These are phyloP conservation scores for Kluyveromyces sp. DNA, from an alignment of 1,139 yeast species.

Conservation along the genomic window DNA sequence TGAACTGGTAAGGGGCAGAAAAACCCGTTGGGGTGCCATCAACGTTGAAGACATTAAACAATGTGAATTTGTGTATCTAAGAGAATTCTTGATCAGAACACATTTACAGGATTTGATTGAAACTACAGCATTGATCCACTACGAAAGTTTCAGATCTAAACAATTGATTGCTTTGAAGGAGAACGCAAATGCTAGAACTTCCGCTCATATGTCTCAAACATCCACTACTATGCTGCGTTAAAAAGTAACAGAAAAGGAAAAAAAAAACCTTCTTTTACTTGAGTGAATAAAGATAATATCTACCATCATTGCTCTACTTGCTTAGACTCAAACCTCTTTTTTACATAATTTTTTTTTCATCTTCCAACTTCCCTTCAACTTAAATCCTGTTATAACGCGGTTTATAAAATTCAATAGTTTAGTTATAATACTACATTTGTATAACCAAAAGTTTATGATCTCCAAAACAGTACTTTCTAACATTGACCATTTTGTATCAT, in stretches of 20 bases:
- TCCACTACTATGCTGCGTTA: constrained; percentile 5
- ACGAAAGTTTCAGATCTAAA: constrained; percentile 87
- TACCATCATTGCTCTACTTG: too few species aligned
- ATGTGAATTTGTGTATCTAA: constrained; percentile 88
- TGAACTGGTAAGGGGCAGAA: constrained; percentile 78
- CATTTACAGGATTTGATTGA: constrained; percentile 95
- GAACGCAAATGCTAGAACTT: constrained; percentile 42
- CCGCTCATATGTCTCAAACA: constrained; percentile 5
- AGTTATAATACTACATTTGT: too few species aligned
- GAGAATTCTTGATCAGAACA: constrained; percentile 91
- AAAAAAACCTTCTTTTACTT: background rate
- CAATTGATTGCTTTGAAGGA: constrained; percentile 93
- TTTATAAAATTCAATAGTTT: too few species aligned
- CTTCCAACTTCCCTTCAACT: too few species aligned
- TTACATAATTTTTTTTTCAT: too few species aligned
- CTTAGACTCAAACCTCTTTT: too few species aligned
- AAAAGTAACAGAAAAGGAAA: background rate
- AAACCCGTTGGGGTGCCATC: constrained; percentile 87
- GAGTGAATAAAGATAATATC: too few species aligned
- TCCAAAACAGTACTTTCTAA: too few species aligned
- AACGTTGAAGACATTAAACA: constrained; percentile 90
- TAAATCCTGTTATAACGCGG: too few species aligned
- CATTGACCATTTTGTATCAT: too few species aligned
- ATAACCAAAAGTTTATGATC: too few species aligned
- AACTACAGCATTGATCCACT: constrained; percentile 80